phyloP scores from a whole-genome alignment of 2,329 filamentous ascomycete species.

The Huntiella savannae region DNA sequence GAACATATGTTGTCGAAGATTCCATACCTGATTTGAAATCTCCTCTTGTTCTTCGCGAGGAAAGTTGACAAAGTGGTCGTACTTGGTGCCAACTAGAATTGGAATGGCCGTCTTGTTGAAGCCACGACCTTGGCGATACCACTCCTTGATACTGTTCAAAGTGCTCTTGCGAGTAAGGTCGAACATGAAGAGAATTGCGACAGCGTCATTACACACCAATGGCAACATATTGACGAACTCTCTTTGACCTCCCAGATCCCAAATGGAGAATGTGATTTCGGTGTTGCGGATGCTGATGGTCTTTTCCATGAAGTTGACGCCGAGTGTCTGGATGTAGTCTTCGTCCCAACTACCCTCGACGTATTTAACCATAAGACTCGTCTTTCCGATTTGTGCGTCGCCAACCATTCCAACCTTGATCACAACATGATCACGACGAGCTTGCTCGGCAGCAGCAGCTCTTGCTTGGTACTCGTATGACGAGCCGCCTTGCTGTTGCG shows the following conservation, averaged over 20 bases:
- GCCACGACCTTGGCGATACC: slow-evolving; percentile 91
- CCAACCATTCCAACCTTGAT: slow-evolving; percentile 99
- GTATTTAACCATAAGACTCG: slow-evolving; percentile 98
- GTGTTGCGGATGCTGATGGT: slow-evolving; percentile 98
- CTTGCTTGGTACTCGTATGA: slow-evolving; percentile 19
- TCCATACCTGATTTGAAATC: slow-evolving; percentile 74
- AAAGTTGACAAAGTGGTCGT: slow-evolving; percentile 98
- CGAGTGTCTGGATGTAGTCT: slow-evolving; percentile 96
- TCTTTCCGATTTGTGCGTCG: slow-evolving; percentile 97
- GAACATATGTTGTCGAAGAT: neutral
- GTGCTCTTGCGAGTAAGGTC: slow-evolving; percentile 96
- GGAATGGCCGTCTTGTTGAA: slow-evolving; percentile 99
- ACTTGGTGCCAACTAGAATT: slow-evolving; percentile 92
- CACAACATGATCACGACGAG: slow-evolving; percentile 57
- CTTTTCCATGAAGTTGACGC: slow-evolving; percentile 99
- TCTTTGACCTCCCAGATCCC: slow-evolving; percentile 92
- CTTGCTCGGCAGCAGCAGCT: slow-evolving; percentile 17
- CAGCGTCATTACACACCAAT: slow-evolving; percentile 96
- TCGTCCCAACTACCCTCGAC: slow-evolving; percentile 99
- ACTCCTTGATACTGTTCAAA: slow-evolving; percentile 97
- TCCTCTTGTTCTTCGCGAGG: slow-evolving; percentile 94
- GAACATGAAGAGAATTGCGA: slow-evolving; percentile 99
- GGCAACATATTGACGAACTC: slow-evolving; percentile 99
- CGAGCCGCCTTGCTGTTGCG: slow-evolving; percentile 23
- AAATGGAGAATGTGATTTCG: slow-evolving; percentile 98